Base-by-base conservation (phyloP, 306 rosid genomes). In the Argentina anserina region DNA sequence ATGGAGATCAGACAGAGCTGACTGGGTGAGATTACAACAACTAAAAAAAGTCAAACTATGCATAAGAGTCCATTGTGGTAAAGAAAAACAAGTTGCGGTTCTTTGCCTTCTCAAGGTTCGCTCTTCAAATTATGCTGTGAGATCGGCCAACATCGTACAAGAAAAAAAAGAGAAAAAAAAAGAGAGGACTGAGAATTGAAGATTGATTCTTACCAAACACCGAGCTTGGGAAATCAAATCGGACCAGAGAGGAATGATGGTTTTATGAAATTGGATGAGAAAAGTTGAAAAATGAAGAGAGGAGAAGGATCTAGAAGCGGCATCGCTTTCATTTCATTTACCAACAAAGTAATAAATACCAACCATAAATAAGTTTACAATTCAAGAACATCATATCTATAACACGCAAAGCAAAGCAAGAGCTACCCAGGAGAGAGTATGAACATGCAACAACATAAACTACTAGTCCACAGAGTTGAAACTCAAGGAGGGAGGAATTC, bases 231-330 rank as follows among this genome's bases (percentile, higher is more conserved):
- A 5, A 26, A 59, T 8, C 40, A 56, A 39, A 53, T 37, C 8
- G 36, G 49, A 53, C 18, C 14, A 45, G 1, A 34, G 28, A 8
- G 21, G 31, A 67, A 36, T 17, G 10, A 13, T 18, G 58, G 9
- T 20, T 50, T 50, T n/a, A n/a, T 2, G 61, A 1, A 59, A 6
- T 33, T 33, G 29, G 12, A 7, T 14, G 46, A 63, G 68, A 63
- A 26, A 63, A 36, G 34, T 20, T 63, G 1, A 63, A 10, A 5
- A 43, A 67, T 4, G 39, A 9, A 28, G 33, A 68, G 59, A 8
- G 20, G 40, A 56, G 66, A 40, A 55, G 75, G 62, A 69, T 49
- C 72, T 36, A 42, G 63, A 21, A 69, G 34, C 33, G 50, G 63
- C 33, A 49, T 31, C 72, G 70, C 55, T 66, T 31, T 18, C 23